Conservation (phyloP, 2,329 filamentous ascomycete species). For the Ophiostoma perfectum region DNA sequence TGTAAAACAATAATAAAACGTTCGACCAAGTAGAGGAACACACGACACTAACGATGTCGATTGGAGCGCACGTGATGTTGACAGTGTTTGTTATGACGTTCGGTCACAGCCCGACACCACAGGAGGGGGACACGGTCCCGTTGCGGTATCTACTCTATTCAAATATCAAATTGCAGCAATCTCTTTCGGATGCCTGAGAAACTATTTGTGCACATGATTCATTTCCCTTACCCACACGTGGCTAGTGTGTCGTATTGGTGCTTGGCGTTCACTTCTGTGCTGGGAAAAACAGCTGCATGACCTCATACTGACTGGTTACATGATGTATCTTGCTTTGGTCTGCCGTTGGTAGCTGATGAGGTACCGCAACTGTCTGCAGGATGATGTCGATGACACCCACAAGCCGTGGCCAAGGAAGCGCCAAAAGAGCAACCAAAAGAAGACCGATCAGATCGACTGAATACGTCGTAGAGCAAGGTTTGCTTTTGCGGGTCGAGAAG, state of each 20-base stretch:
- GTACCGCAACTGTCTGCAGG: neutral
- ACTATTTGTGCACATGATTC: neutral
- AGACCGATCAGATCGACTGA: neutral
- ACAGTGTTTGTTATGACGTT: too few relatives aligned
- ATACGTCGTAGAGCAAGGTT: too few relatives aligned
- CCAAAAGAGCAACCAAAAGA: neutral
- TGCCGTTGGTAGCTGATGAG: neutral
- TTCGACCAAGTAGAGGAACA: too few relatives aligned
- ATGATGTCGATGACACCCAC: neutral
- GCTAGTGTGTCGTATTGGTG: neutral
- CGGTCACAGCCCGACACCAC: too few relatives aligned
- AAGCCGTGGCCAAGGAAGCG: neutral
- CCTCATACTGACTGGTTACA: neutral
- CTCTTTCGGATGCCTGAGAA: neutral
- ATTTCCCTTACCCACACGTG: neutral
- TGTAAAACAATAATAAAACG: too few relatives aligned
- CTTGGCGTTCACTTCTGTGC: neutral
- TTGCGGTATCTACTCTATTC: too few relatives aligned
- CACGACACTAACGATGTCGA: too few relatives aligned
- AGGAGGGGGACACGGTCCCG: too few relatives aligned
- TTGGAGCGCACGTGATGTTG: too few relatives aligned
- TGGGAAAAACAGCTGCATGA: neutral
- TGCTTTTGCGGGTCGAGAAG: too few relatives aligned
- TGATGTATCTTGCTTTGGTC: neutral
- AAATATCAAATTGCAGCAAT: neutral